Conservation (phyloP, 805 yeast species). For the Metschnikowia similis region DNA sequence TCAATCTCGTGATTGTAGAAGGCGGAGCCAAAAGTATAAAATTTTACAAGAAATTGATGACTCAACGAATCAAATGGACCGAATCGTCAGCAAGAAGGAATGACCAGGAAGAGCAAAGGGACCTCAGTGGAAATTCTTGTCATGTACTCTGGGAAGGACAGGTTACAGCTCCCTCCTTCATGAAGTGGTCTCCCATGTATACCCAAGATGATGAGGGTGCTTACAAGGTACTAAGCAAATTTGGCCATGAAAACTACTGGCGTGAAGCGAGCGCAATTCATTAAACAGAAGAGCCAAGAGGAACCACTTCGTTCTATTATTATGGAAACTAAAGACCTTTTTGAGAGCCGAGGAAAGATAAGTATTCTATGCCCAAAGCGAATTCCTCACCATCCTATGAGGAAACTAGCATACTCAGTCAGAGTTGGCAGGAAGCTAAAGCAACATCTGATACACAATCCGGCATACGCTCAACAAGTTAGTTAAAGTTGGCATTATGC, state of each 20-base stretch:
- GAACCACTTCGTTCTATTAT: no score
- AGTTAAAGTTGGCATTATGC: no score
- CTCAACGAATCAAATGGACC: conserved; percentile 69
- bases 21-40: conserved; percentile 63
- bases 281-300: not conserved
- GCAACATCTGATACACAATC: no score
- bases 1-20: conserved; percentile 64
- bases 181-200: conserved; percentile 64
- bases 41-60: conserved; percentile 60
- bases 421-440: no score
- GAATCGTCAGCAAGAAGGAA: conserved; percentile 9
- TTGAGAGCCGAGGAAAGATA: no score
- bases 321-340: no score
- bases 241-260: conserved; percentile 60
- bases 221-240: conserved; percentile 43
- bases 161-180: conserved; percentile 48
- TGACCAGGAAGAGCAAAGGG: conserved; percentile 11
- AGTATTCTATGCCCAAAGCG: no score
- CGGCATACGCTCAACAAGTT: no score
- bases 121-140: conserved; percentile 44
- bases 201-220: conserved; percentile 51
- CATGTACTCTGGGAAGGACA: conserved; percentile 69
- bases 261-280: conserved; percentile 12
- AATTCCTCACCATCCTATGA: no score
- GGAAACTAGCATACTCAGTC: no score